These are phyloP conservation scores for Corchorus olitorius DNA, from an alignment of 345 rosid species.

Conservation along the genomic window DNA sequence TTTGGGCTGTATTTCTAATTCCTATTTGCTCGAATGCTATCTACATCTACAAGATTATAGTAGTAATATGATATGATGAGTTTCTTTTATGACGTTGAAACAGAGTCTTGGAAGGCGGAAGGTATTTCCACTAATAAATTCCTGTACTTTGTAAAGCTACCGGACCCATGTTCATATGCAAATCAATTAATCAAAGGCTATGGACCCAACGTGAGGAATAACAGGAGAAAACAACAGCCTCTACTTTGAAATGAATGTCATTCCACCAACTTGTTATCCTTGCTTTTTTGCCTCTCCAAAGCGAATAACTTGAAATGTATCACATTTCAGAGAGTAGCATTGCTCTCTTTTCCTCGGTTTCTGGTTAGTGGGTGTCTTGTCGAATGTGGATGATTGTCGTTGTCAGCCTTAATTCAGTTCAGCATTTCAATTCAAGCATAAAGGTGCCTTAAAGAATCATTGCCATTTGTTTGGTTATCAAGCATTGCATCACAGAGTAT, in stretches of 20 bases:
- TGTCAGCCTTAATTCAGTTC: too few species aligned
- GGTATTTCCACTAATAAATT: neutral
- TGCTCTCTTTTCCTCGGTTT: neutral
- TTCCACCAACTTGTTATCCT: neutral
- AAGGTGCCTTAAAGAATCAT: neutral
- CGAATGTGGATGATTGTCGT: too few species aligned
- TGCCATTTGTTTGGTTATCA: neutral
- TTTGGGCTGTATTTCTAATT: neutral
- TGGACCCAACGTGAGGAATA: neutral
- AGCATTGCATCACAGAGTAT: neutral
- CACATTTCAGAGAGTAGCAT: neutral
- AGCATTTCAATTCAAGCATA: too few species aligned
- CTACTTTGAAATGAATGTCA: neutral
- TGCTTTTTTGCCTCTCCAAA: neutral
- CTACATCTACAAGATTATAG: neutral
- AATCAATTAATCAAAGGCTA: neutral
- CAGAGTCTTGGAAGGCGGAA: neutral
- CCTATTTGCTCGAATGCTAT: neutral
- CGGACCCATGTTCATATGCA: neutral
- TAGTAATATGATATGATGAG: too few species aligned
- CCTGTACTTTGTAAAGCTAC: neutral
- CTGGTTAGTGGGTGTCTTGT: neutral
- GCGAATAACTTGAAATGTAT: neutral
- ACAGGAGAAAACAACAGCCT: neutral
- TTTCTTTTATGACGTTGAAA: neutral